These are phyloP conservation scores for Quercus phellos DNA, from an alignment of 331 rosid species.

Conservation along the genomic window DNA sequence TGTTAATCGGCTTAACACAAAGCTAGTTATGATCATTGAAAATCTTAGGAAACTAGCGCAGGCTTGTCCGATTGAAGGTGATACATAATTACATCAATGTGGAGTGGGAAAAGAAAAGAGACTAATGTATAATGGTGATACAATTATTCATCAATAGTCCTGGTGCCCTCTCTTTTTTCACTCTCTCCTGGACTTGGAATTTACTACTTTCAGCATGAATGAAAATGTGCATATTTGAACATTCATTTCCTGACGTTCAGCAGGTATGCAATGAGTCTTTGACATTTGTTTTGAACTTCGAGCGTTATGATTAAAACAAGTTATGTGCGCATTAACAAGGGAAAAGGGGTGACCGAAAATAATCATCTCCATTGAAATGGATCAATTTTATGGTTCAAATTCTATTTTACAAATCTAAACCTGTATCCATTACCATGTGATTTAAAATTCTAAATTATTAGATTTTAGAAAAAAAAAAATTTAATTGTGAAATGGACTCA, in stretches of 20 bases:
- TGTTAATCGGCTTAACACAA: slow-evolving; percentile 73
- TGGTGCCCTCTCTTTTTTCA: not conserved
- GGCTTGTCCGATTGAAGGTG: slow-evolving; percentile 42
- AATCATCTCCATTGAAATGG: too few species aligned
- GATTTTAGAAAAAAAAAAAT: too few species aligned
- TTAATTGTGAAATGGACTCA: too few species aligned
- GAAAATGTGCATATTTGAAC: not conserved
- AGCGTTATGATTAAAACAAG: not conserved
- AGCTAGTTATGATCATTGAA: slow-evolving; percentile 83
- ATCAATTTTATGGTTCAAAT: too few species aligned
- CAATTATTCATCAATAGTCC: not conserved
- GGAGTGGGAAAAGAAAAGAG: slow-evolving; percentile 12
- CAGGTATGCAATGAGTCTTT: not conserved
- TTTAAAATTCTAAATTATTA: too few species aligned
- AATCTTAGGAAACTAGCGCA: slow-evolving; percentile 69
- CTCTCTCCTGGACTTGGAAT: not conserved
- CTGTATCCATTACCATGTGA: too few species aligned
- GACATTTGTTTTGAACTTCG: not conserved
- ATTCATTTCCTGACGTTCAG: not conserved
- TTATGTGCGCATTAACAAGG: not conserved
- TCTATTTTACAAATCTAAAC: too few species aligned
- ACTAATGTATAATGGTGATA: not conserved
- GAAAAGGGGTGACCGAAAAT: not conserved
- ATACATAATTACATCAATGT: slow-evolving; percentile 26
- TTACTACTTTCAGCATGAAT: not conserved